Percentiles rank a stretch among this genome's conserved stretches.
Conservation (phyloP, 148 eudicot genomes). For the Chenopodium formosanum region DNA sequence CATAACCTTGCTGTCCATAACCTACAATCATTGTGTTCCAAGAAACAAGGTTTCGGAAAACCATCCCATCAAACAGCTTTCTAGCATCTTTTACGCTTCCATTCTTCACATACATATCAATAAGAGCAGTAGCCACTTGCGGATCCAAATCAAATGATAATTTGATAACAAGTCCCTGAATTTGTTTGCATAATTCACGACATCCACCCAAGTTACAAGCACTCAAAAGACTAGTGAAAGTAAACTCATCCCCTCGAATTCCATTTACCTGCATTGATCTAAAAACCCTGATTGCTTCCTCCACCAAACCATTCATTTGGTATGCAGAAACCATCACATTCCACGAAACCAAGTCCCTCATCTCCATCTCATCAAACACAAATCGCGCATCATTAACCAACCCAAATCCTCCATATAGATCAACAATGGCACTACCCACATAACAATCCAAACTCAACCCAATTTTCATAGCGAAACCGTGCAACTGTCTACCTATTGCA, state of each 20-base stretch:
- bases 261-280: constrained; percentile 41
- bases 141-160: constrained; percentile 45
- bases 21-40: constrained; percentile 82
- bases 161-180: constrained; percentile 47
- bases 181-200: constrained; percentile 43
- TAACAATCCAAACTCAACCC: constrained; percentile 41
- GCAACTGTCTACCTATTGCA: constrained; percentile 40
- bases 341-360: constrained; percentile 58
- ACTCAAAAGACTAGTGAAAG: constrained; percentile 48
- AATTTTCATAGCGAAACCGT: constrained; percentile 38
- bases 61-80: constrained; percentile 50
- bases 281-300: constrained; percentile 42
- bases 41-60: constrained; percentile 44
- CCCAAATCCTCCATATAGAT: constrained; percentile 50
- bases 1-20: constrained; percentile 46
- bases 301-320: constrained; percentile 32
- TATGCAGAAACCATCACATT: constrained; percentile 58
- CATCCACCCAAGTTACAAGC: constrained; percentile 37
- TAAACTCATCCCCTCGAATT: constrained; percentile 52
- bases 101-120: constrained; percentile 58
- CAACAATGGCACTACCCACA: constrained; percentile 44
- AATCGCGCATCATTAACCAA: constrained; percentile 41
- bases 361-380: constrained; percentile 42
- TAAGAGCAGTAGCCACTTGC: constrained; percentile 48
- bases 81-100: constrained; percentile 42